phyloP scores from a whole-genome alignment of 192 early-diverging fungal genomes.

The Obelidium mucronatum region DNA sequence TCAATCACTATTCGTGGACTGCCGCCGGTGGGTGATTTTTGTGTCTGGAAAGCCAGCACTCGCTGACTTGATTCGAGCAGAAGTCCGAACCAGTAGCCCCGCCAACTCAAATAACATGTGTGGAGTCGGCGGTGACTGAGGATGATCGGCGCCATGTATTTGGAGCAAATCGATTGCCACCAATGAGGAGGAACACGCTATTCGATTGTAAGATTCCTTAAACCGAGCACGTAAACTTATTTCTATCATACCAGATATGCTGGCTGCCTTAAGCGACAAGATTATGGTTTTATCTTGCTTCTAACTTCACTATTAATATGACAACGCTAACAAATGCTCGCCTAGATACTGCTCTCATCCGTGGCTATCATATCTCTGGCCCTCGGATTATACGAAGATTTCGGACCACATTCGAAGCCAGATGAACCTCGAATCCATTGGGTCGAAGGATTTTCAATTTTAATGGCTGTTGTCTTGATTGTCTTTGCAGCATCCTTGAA shows the following conservation, averaged over 20 bases:
- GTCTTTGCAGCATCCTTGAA: conserved; percentile 30
- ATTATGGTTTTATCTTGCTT: conserved; percentile 44
- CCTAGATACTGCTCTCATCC: conserved; percentile 80
- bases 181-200: conserved; percentile 39
- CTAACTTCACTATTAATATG: not conserved
- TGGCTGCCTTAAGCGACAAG: conserved; percentile 54
- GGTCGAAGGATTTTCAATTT: conserved; percentile 80
- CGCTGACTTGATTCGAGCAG: not conserved
- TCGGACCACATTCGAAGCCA: conserved; percentile 61
- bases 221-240: not conserved
- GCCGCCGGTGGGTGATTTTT: not conserved
- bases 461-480: conserved; percentile 60
- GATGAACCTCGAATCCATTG: conserved; percentile 14
- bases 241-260: conserved; percentile 16
- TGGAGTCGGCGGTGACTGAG: not conserved
- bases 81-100: not conserved
- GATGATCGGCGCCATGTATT: conserved; percentile 24
- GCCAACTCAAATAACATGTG: conserved; percentile 5
- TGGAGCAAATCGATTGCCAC: conserved; percentile 56
- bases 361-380: conserved; percentile 84
- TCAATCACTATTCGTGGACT: not conserved
- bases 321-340: not conserved
- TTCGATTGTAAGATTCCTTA: conserved; percentile 42
- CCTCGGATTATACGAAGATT: conserved; percentile 87
- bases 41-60: no score